Conservation (phyloP, 2,329 filamentous ascomycete genomes). For the Paraphaeosphaeria minitans region DNA sequence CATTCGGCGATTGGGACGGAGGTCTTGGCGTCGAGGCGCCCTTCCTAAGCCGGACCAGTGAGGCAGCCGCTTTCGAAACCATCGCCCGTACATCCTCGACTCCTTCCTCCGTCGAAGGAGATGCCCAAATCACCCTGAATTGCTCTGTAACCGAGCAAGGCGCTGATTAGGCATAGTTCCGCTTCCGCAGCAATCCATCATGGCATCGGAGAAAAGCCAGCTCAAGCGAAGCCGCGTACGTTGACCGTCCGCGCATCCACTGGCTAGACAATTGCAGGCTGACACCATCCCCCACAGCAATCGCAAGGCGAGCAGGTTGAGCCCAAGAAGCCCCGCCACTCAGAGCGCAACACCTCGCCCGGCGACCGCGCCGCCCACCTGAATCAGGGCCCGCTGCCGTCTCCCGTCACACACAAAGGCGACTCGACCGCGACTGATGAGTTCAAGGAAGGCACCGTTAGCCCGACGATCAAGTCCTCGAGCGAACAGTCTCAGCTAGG, state of each 20-base stretch:
- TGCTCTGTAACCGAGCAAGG: slow-evolving; percentile 25
- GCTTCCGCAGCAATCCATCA: slow-evolving; percentile 31
- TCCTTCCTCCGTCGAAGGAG: slow-evolving; percentile 21
- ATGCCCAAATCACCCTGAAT: slow-evolving; percentile 27
- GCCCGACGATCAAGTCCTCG: slow-evolving; percentile 58
- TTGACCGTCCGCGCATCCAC: slow-evolving; percentile 22
- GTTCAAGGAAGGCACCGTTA: slow-evolving; percentile 73
- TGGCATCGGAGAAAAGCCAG: slow-evolving; percentile 77
- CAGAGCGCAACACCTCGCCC: slow-evolving; percentile 68
- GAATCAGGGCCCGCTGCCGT: slow-evolving; percentile 68
- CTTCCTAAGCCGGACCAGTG: background rate
- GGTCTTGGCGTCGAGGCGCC: slow-evolving; percentile 4
- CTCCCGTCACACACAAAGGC: slow-evolving; percentile 73
- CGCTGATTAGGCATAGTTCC: slow-evolving; percentile 20
- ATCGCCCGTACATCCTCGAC: background rate
- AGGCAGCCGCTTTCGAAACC: slow-evolving; percentile 1
- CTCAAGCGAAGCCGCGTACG: slow-evolving; percentile 81
- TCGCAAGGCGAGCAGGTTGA: slow-evolving; percentile 69
- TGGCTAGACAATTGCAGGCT: slow-evolving; percentile 18
- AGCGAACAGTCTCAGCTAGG: slow-evolving; percentile 44
- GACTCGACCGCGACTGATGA: slow-evolving; percentile 63
- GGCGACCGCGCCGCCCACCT: slow-evolving; percentile 58
- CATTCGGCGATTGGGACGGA: background rate
- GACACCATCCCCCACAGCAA: slow-evolving; percentile 56
- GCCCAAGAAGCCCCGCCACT: slow-evolving; percentile 83